Evolutionary conservation across 2,329 filamentous ascomycete species (phyloP).

Genomic region (Xylariaceae sp.): DNA sequence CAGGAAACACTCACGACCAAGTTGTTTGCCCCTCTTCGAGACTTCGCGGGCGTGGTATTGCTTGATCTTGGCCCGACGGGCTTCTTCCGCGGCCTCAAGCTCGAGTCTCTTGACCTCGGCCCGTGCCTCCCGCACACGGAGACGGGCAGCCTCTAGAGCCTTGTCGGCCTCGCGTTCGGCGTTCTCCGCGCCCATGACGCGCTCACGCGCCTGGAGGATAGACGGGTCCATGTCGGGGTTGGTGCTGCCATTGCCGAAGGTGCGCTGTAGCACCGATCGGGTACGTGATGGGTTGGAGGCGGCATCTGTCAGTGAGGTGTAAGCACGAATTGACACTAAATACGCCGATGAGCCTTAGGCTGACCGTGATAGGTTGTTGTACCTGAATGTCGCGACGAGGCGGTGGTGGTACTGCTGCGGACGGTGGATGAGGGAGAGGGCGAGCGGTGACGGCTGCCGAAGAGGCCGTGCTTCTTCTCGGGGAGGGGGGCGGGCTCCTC

Average conservation of each 20-base stretch:
- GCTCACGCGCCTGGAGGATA: constrained; percentile 58
- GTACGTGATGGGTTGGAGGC: constrained; percentile 19
- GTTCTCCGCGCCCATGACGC: constrained; percentile 56
- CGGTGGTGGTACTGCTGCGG: constrained; percentile 18
- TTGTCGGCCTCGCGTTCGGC: constrained; percentile 63
- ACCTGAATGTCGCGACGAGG: constrained; percentile 21
- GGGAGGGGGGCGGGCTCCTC: constrained; percentile 45
- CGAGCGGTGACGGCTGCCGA: constrained; percentile 35
- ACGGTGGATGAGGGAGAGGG: constrained; percentile 13
- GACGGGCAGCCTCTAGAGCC: constrained; percentile 53
- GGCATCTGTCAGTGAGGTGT: constrained; percentile 4
- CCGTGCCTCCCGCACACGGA: constrained; percentile 57
- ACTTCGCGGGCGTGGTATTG: constrained; percentile 60
- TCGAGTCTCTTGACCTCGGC: constrained; percentile 61
- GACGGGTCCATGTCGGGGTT: constrained; percentile 53
- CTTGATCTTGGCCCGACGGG: constrained; percentile 63
- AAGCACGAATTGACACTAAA: no score
- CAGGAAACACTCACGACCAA: constrained; percentile 54
- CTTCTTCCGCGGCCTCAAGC: constrained; percentile 61
- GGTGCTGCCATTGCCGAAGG: constrained; percentile 39
- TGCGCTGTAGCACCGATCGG: constrained; percentile 38
- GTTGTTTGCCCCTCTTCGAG: constrained; percentile 64
- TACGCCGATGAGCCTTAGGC: no score
- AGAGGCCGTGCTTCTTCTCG: constrained; percentile 34
- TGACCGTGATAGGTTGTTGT: constrained; percentile 3